These are phyloP conservation scores for Beauveria sp. DNA, from an alignment of 2,329 filamentous ascomycete species.

Conservation along the genomic window DNA sequence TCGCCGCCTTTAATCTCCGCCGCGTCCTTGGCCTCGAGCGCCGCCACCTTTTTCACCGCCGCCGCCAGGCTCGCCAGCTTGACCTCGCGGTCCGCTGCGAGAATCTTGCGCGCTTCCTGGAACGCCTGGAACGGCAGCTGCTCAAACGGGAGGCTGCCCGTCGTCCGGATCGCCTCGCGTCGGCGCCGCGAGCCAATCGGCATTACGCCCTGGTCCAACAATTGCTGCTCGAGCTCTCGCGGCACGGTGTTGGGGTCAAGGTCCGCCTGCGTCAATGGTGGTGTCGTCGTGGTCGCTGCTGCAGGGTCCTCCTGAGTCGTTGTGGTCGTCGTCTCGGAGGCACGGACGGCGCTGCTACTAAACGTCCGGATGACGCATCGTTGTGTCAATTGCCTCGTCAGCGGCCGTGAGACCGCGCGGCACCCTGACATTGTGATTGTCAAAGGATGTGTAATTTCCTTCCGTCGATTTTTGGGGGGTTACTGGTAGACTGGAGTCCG, in stretches of 20 bases:
- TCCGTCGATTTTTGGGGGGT: conserved; percentile 8
- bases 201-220: conserved; percentile 60
- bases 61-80: conserved; percentile 68
- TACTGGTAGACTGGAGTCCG: conserved; percentile 9
- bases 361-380: conserved; percentile 31
- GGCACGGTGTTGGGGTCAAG: conserved; percentile 64
- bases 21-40: conserved; percentile 51
- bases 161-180: conserved; percentile 61
- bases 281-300: conserved; percentile 11
- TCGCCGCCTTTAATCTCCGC: conserved; percentile 50
- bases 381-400: conserved; percentile 43
- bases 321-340: conserved; percentile 18
- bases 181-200: conserved; percentile 81
- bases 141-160: conserved; percentile 72
- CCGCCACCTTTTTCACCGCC: conserved; percentile 61
- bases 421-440: conserved; percentile 46
- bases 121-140: conserved; percentile 96
- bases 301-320: not conserved
- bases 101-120: conserved; percentile 83
- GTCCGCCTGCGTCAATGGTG: conserved; percentile 26
- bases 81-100: conserved; percentile 70
- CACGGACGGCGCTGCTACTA: conserved; percentile 25
- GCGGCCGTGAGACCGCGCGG: conserved; percentile 49
- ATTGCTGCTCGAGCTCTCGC: conserved; percentile 49
- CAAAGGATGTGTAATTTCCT: conserved; percentile 4